Conservation (phyloP, 2,329 filamentous ascomycete genomes). For the Aspergillus unguis region DNA sequence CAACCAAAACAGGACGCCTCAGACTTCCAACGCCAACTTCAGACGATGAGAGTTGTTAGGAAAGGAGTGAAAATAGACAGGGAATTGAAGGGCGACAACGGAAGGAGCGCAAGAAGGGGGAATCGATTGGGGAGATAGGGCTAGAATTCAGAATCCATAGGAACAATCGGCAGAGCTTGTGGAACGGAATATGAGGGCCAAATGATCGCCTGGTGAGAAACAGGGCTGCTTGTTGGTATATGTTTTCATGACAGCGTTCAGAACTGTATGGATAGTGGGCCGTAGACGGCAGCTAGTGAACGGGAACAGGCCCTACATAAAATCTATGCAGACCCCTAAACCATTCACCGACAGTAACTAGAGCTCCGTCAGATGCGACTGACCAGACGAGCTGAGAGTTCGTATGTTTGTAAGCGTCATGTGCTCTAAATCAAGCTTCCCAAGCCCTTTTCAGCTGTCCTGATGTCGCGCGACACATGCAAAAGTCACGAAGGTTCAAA, state of each 20-base stretch:
- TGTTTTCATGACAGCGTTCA: conserved; percentile 9
- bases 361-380: conserved; percentile 8
- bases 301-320: conserved; percentile 7
- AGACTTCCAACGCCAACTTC: conserved; percentile 37
- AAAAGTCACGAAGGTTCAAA: conserved; percentile 2
- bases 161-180: background rate
- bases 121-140: conserved; percentile 5
- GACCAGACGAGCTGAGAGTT: conserved; percentile 8
- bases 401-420: conserved; percentile 9
- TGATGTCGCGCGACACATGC: conserved; percentile 14
- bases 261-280: conserved; percentile 7
- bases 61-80: conserved; percentile 22
- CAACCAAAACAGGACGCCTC: conserved; percentile 38
- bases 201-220: background rate
- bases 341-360: conserved; percentile 8
- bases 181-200: background rate
- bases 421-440: conserved; percentile 13
- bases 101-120: background rate
- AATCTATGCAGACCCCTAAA: conserved; percentile 5
- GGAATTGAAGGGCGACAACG: conserved; percentile 16
- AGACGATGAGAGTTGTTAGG: conserved; percentile 32
- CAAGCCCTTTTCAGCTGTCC: conserved; percentile 5
- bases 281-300: conserved; percentile 6
- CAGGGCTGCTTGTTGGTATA: conserved; percentile 12
- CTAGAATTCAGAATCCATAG: background rate